Evolutionary conservation across 2,329 filamentous ascomycete species (phyloP).

Genomic region (Bipolaris sorokiniana): DNA sequence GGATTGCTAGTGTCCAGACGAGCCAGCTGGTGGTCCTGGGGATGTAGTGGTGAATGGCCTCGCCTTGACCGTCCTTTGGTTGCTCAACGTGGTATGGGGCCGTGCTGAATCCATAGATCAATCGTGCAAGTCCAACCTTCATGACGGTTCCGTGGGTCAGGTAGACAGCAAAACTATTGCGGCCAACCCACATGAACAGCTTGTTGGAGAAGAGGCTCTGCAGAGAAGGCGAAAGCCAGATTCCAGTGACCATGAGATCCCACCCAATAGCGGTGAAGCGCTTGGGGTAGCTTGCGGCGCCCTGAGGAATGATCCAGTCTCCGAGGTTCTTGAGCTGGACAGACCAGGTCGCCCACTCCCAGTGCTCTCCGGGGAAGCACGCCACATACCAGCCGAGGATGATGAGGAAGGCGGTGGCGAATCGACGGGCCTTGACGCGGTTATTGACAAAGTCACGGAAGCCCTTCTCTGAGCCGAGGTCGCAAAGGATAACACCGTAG

Average conservation of each 20-base stretch:
- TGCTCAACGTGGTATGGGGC: constrained; percentile 51
- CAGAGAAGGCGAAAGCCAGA: constrained; percentile 58
- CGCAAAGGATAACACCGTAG: constrained; percentile 60
- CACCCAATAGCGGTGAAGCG: constrained; percentile 57
- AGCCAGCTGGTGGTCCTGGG: constrained; percentile 48
- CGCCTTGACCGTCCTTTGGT: constrained; percentile 48
- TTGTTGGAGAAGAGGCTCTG: constrained; percentile 59
- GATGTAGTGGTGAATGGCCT: constrained; percentile 52
- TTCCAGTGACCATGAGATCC: constrained; percentile 57
- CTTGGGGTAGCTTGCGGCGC: constrained; percentile 51
- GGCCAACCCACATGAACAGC: constrained; percentile 61
- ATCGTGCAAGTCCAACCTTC: constrained; percentile 58
- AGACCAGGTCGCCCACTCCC: constrained; percentile 60
- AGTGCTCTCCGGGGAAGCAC: constrained; percentile 58
- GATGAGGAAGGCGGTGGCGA: constrained; percentile 49
- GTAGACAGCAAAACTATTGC: constrained; percentile 63
- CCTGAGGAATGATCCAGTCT: constrained; percentile 56
- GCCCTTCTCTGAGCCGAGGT: constrained; percentile 55
- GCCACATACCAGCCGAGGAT: constrained; percentile 56
- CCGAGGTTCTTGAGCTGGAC: constrained; percentile 50
- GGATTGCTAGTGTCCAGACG: constrained; percentile 52
- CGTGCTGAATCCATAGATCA: constrained; percentile 59
- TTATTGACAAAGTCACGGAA: constrained; percentile 55
- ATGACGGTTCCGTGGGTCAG: constrained; percentile 61
- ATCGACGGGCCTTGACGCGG: constrained; percentile 47